Base-by-base conservation (phyloP, 768 basidiomycete genomes). In the Agrocybe chaxingu region DNA sequence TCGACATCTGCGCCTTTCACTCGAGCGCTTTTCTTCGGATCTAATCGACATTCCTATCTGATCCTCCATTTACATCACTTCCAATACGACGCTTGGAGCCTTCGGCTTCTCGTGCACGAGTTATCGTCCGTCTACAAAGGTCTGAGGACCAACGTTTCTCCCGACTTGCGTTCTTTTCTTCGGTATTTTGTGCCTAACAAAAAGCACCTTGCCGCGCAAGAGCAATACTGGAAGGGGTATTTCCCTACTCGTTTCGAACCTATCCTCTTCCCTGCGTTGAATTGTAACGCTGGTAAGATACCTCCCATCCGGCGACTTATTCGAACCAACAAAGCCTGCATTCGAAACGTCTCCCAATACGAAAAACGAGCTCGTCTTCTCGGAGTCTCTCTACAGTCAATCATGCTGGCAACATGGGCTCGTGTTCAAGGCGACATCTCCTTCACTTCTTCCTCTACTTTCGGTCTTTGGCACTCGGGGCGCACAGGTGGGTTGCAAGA, bases 81-180 rank as follows among this genome's bases (percentile, higher is more conserved):
- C 61, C 77, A 77, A 59, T 78, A 77, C 55, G 77, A 78, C 44
- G 77, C 74, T 6, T 71, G 73, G 72, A 75, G 74, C 56, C 60
- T 78, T 30, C 64, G 57, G 24, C 62, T 77, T 18, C 55, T 78
- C 9, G 43, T 73, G 1, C 61, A 71, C 45, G 74, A 77, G 49
- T 64, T 78, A n/a, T 55, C 62, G 9, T 54, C 58, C 4, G 32
- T 74, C 11, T 78, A 75, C 55, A 50, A 53, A 4, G 67, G 62
- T 4, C 46, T 52, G 12, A 49, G 53, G 10, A 59, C 67, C 7
- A 45, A 42, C 13, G 59, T 57, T 33, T 56, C 60, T 2, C 58
- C 58, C 33, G 60, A 70, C 46, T 36, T 66, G 33, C 49, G 45
- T 16, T 45, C 59, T 7, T 75, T 74, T 56, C 51, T 67, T 32